phyloP scores from a whole-genome alignment of 2,329 filamentous ascomycete genomes.

The Gliomastix tumulicola region DNA sequence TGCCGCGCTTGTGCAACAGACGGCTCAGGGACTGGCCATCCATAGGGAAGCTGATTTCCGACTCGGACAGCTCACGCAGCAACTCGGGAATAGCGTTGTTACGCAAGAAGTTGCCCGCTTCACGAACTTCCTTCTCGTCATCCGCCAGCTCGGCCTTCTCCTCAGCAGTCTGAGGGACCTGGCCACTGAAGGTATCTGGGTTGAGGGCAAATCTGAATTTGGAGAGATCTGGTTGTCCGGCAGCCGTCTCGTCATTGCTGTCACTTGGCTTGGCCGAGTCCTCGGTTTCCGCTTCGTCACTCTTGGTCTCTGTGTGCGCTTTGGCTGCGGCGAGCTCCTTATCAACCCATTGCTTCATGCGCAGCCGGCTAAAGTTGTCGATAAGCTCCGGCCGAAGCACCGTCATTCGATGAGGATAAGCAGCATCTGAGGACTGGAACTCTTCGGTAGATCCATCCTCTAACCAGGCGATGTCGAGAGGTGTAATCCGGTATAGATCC shows the following conservation, averaged over 20 bases:
- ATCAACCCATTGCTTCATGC: slow-evolving; percentile 85
- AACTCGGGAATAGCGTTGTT: slow-evolving; percentile 77
- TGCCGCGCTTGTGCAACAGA: slow-evolving; percentile 90
- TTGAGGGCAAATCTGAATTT: slow-evolving; percentile 86
- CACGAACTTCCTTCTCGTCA: slow-evolving; percentile 84
- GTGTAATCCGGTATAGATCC: slow-evolving; percentile 90
- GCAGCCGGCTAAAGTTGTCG: slow-evolving; percentile 75
- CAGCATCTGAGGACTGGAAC: slow-evolving; percentile 30
- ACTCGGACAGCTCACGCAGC: slow-evolving; percentile 79
- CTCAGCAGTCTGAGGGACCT: slow-evolving; percentile 80
- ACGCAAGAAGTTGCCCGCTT: slow-evolving; percentile 72
- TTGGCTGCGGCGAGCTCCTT: slow-evolving; percentile 63
- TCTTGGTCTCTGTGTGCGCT: no score
- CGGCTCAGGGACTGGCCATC: slow-evolving; percentile 87
- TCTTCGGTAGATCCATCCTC: slow-evolving; percentile 59
- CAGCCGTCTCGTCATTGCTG: slow-evolving; percentile 21
- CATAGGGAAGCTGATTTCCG: slow-evolving; percentile 96
- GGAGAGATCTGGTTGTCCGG: slow-evolving; percentile 75
- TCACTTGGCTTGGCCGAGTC: slow-evolving; percentile 1
- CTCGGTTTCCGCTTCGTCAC: slow-evolving; percentile 13
- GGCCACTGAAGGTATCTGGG: slow-evolving; percentile 91
- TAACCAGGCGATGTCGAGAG: slow-evolving; percentile 84
- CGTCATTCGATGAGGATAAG: slow-evolving; percentile 94
- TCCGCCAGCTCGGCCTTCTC: slow-evolving; percentile 78
- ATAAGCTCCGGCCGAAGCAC: slow-evolving; percentile 86